Evolutionary conservation across 768 basidiomycete genomes (phyloP).

Genomic region (Kwoniella mangroviensis): DNA sequence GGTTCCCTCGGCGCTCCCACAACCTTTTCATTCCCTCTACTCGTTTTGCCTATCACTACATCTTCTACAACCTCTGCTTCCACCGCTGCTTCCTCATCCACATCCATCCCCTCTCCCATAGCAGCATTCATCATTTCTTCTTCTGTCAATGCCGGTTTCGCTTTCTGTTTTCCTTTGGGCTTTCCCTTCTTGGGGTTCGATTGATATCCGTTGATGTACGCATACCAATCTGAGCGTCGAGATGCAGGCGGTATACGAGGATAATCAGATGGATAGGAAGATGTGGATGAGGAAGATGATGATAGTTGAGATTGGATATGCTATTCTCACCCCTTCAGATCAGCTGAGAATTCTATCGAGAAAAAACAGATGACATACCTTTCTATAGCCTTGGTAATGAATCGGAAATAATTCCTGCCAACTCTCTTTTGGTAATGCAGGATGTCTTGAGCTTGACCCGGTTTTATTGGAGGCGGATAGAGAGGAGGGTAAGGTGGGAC

Average conservation of each 20-base stretch:
- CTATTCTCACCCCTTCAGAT: constrained; percentile 21
- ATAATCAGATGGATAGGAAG: constrained; percentile 27
- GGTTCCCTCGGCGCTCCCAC: constrained; percentile 41
- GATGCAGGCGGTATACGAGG: constrained; percentile 28
- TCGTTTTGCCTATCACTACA: constrained; percentile 21
- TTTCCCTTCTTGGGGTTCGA: constrained; percentile 16
- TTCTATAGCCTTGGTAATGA: constrained; percentile 49
- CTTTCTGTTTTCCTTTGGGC: constrained; percentile 13
- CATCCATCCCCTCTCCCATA: constrained; percentile 10
- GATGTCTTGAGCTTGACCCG: constrained; percentile 39
- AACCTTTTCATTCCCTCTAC: constrained; percentile 29
- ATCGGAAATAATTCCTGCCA: constrained; percentile 45
- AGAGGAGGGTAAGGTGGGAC: background rate
- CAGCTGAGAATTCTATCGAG: background rate
- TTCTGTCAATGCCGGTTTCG: constrained; percentile 21
- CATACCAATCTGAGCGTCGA: constrained; percentile 33
- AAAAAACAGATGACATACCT: constrained; percentile 29
- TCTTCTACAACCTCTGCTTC: constrained; percentile 28
- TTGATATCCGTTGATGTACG: constrained; percentile 34
- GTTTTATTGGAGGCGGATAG: too few species aligned
- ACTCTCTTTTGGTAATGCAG: constrained; percentile 49
- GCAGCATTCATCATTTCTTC: constrained; percentile 40
- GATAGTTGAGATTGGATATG: constrained; percentile 26
- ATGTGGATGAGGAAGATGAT: constrained; percentile 24
- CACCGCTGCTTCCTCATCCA: constrained; percentile 11